Conservation (phyloP, 140 eudicot species). For the Bidens hawaiensis region DNA sequence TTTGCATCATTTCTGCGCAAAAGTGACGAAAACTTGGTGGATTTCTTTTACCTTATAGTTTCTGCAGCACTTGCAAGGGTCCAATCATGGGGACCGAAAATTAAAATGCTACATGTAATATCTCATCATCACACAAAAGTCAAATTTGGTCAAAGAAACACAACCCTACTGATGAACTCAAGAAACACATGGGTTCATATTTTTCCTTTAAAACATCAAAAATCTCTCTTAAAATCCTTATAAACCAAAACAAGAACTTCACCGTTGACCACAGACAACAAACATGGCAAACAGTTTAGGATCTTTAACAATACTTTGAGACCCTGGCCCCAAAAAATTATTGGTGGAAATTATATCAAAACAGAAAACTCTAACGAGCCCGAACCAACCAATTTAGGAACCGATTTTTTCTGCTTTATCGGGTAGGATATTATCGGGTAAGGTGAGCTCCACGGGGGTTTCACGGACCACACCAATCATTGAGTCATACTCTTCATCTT, state of each 20-base stretch:
- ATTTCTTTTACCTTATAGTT: not conserved
- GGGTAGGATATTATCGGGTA: conserved; percentile 62
- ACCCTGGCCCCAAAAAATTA: conserved; percentile 52
- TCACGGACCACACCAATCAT: conserved; percentile 72
- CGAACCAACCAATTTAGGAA: conserved; percentile 26
- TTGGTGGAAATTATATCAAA: conserved; percentile 32
- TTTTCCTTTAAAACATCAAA: conserved; percentile 13
- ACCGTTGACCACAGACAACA: conserved; percentile 26
- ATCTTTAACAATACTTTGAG: conserved; percentile 35
- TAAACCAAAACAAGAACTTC: conserved; percentile 24
- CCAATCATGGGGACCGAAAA: conserved; percentile 16
- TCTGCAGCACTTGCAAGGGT: conserved; percentile 8
- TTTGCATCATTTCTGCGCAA: conserved; percentile 3
- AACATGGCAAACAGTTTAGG: conserved; percentile 20
- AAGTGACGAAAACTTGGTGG: conserved; percentile 12
- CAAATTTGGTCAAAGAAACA: conserved; percentile 13
- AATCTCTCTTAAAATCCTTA: conserved; percentile 24
- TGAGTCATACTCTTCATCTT: conserved; percentile 75
- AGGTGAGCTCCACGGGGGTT: conserved; percentile 65
- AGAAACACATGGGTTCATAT: conserved; percentile 29
- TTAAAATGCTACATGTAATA: not conserved
- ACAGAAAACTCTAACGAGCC: conserved; percentile 6
- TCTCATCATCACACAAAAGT: conserved; percentile 1
- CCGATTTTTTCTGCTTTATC: conserved; percentile 51
- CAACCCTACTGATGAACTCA: conserved; percentile 10